Evolutionary conservation across 2,329 filamentous ascomycete species (phyloP), one percentile per base, ranked within the genome.

Genomic region (Xylariales sp.): DNA sequence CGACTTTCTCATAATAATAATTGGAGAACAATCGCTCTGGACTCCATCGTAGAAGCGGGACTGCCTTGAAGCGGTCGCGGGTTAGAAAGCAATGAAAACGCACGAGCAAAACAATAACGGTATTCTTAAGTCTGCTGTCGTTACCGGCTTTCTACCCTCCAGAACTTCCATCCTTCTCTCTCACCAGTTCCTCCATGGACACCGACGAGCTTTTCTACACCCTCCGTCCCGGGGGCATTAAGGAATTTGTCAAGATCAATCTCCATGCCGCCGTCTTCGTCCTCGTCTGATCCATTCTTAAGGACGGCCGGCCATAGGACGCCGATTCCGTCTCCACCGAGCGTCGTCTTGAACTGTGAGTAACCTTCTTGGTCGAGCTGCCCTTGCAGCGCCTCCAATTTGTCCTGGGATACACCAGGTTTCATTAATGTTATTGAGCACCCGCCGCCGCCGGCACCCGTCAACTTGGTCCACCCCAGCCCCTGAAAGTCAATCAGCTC

Each of bases 391-490:
- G 84, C 81, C 30, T 83, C 80, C 34, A 97, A 80, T 74, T 87
- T 87, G 68, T 87, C 82, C 16, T 78, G 74, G 6, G 87, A 77
- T 1, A 87, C 83, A 36, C 87, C 88, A 0, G 93, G 92, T 71
- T 91, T 91, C 56, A 99, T 84, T 3, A 99, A 83, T 0, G 95
- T 97, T 73, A 99, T 98, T 3, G 94, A 95, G 80, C 97, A 98
- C 2, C 96, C 96, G 64, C 96, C 97, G 12, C 96, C 97, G 28
- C 96, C 96, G 1, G 96, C 96, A 41, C 96, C 96, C 0, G 96
- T 99, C 65, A 99, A 86, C 80, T 99, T 99, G 12, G 96, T 97
- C 94, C 94, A 99, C 36, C 96, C 96, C 64, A 97, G 92, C 48
- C 91, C 92, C 64, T 93, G 88, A 74, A 96, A 90, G 73, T 99